These are phyloP conservation scores for Leishmania arabica DNA, from an alignment of 208 protist genomes.

Conservation along the genomic window DNA sequence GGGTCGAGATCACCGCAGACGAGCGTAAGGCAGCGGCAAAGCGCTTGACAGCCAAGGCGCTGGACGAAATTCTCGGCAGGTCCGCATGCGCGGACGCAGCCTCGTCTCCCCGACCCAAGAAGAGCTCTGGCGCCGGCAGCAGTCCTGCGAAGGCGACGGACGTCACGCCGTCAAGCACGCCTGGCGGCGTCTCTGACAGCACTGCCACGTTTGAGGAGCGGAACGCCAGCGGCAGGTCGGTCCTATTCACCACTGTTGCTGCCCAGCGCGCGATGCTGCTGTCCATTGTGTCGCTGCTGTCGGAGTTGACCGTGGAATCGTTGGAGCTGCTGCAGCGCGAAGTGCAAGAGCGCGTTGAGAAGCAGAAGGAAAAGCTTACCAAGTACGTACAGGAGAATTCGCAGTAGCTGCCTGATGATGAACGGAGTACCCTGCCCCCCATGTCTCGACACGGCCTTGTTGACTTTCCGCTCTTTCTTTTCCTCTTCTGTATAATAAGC, in stretches of 20 bases:
- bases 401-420: constrained; percentile 1
- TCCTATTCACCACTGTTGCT: constrained; percentile 51
- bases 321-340: constrained; percentile 83
- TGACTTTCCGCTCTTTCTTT: constrained; percentile 3
- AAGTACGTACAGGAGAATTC: constrained; percentile 24
- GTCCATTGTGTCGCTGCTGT: constrained; percentile 79
- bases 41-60: constrained; percentile 50
- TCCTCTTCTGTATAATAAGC: neutral
- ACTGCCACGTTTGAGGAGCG: constrained; percentile 31
- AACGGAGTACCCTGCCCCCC: neutral
- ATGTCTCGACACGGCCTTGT: neutral
- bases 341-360: constrained; percentile 56
- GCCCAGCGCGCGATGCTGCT: constrained; percentile 83
- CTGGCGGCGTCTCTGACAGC: neutral
- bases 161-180: neutral
- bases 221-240: constrained; percentile 19
- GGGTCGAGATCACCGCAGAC: constrained; percentile 66
- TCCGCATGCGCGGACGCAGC: neutral
- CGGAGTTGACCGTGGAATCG: constrained; percentile 82
- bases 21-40: constrained; percentile 62
- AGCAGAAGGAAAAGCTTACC: constrained; percentile 36
- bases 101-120: constrained; percentile 4
- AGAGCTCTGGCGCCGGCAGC: constrained; percentile 14
- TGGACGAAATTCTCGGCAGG: constrained; percentile 67
- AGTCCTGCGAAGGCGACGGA: constrained; percentile 1